Base-by-base conservation (phyloP, 345 rosid genomes). In the Bruguiera sexangula region DNA sequence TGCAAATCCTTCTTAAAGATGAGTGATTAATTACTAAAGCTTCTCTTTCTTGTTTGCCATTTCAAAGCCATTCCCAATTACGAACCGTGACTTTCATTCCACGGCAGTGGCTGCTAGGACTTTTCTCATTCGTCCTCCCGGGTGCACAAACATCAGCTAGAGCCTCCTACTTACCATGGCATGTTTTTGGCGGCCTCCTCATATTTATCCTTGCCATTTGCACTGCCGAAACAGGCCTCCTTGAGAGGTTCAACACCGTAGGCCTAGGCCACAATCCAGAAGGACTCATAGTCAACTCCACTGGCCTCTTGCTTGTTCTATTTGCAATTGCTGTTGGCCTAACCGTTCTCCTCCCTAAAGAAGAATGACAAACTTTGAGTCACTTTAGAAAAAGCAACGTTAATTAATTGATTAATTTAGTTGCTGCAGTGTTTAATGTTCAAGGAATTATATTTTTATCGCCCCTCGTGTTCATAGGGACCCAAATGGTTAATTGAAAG, bases 211-310 rank as follows among this genome's bases (percentile, higher is more conserved):
- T 82, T 43, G 82, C 85, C 0, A 34, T 82, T 16, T 76, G 84
- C 80, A 81, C 86, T 0, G 88, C 86, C 3, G 80, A 80, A 76
- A 72, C 72, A 26, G 88, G 89, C 34, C 58, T 87, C 34, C 54
- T 71, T 0, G 71, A 79, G 66, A 76, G 43, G 60, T 83, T 76
- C 71, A 30, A 48, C 8, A 13, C 27, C 67, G 0, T 24, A 24
- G 24, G 24, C 24, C 24, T 24, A 24, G 24, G 24, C 24, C 24
- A 60, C 6, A 22, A 39, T 72, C 85, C 69, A 58, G 78, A 82
- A 52, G 88, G 83, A 16, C 83, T 81, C 20, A 69, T 85, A 3
- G 29, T 84, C 61, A 87, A 87, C 73, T 87, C 82, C 66, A 82
- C 64, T 8, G 85, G 85, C 21, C 78, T 85, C 30, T 48, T 84